Conservation (phyloP, 805 yeast genomes). For the Candida broadrunensis region DNA sequence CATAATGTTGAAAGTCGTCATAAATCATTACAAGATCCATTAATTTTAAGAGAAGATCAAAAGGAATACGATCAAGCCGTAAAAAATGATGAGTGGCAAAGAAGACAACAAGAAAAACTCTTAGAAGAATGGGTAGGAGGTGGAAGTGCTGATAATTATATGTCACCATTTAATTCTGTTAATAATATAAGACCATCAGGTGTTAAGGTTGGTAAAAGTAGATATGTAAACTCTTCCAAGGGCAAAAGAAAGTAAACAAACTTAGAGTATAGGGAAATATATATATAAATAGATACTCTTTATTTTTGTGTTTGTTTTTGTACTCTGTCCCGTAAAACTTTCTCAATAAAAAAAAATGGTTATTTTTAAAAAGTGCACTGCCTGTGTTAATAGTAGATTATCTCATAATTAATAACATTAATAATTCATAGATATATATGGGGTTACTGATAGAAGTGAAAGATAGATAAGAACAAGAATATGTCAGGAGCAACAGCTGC, state of each 20-base stretch:
- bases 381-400: no score
- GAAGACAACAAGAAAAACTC: slow-evolving; percentile 80
- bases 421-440: no score
- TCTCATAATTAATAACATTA: no score
- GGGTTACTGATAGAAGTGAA: no score
- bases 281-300: no score
- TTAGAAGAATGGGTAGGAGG: slow-evolving; percentile 91
- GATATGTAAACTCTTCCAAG: slow-evolving; percentile 69
- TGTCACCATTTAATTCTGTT: slow-evolving; percentile 73
- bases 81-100: slow-evolving; percentile 84
- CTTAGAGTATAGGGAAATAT: no score
- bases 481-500: slow-evolving; percentile 15
- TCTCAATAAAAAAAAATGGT: background rate
- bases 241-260: slow-evolving; percentile 16
- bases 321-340: no score
- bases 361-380: no score
- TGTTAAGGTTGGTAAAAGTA: slow-evolving; percentile 82
- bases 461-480: no score
- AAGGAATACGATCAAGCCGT: slow-evolving; percentile 87
- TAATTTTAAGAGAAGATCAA: slow-evolving; percentile 83
- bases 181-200: slow-evolving; percentile 47
- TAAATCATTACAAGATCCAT: slow-evolving; percentile 46
- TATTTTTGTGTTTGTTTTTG: no score
- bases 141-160: slow-evolving; percentile 82
- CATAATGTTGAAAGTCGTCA: slow-evolving; percentile 64